Base-by-base conservation (phyloP, 2,329 filamentous ascomycete genomes). In the Dendryphion nanum region DNA sequence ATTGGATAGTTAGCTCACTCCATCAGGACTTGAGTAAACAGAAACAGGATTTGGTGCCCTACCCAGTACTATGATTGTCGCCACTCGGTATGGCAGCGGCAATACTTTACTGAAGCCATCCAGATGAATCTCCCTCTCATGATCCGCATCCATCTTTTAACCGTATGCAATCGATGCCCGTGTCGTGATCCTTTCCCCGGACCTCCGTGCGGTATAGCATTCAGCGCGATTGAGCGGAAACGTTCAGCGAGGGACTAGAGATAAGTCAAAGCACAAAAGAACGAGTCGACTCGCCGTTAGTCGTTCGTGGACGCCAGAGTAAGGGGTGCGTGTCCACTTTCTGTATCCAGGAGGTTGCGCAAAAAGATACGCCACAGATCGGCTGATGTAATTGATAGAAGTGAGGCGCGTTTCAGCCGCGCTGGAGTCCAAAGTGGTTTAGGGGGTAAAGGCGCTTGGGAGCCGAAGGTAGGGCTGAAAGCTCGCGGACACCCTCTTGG, bases 41-140 rank as follows among this genome's bases (percentile, higher is more conserved):
- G n/a, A n/a, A n/a, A n/a, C n/a, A n/a, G n/a, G n/a, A n/a, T n/a
- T n/a, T n/a, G n/a, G 13, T 40, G 55, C 17, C 76, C 48, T 74
- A 94, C 89, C 91, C 48, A 94, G 72, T 37, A 95, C 85, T 47
- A 93, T 72, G 55, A 96, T 85, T 52, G 94, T 79, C 44, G 89
- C 88, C 42, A 96, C 82, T 51, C 91, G 84, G 66, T 91, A 95
- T 30, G 93, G 91, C 44, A 97, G 75, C 36, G 91, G 93, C 50
- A 97, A 83, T 47, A 86, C 76, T 61, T 87, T 75, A 77, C 86
- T 90, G 75, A 96, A 93, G 67, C 81, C 78, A 76, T 96, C 90
- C 67, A 95, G 80, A 48, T 68, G 59, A 20, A 65, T 63, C 56
- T 86, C 83, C 54, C 86, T 82, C 54, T 79, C 78, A 44, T 82